phyloP scores from a whole-genome alignment of 2,329 filamentous ascomycete genomes.

The Diaporthe sp. region DNA sequence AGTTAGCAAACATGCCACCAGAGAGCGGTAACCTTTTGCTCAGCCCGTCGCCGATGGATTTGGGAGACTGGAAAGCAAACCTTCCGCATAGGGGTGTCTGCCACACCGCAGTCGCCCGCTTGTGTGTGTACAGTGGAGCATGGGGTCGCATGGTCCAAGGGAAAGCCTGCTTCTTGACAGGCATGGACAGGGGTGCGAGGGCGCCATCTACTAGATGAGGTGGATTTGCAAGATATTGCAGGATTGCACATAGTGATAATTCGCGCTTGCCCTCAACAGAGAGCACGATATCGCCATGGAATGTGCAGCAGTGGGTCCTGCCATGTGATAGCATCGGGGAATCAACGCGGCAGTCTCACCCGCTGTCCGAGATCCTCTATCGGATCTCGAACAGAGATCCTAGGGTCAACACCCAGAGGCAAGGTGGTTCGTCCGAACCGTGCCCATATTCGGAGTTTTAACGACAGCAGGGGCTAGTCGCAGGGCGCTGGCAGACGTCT shows the following conservation, averaged over 20 bases:
- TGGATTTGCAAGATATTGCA: slow-evolving; percentile 34
- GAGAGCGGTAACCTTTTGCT: slow-evolving; percentile 5
- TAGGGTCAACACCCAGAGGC: slow-evolving; percentile 2
- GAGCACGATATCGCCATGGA: not conserved
- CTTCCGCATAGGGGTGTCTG: slow-evolving; percentile 32
- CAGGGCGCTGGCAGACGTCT: not conserved
- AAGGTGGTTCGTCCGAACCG: slow-evolving; percentile 20
- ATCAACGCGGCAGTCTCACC: not conserved
- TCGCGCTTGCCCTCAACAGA: not conserved
- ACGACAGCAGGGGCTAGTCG: not conserved
- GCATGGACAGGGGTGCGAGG: slow-evolving; percentile 11
- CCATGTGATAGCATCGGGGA: not conserved
- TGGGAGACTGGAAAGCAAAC: slow-evolving; percentile 3
- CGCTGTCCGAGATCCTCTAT: not conserved
- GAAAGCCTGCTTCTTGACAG: slow-evolving; percentile 21
- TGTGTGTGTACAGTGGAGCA: slow-evolving; percentile 23
- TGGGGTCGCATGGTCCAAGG: slow-evolving; percentile 32
- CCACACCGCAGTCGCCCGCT: slow-evolving; percentile 25
- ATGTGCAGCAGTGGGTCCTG: not conserved
- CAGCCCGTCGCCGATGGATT: slow-evolving; percentile 17
- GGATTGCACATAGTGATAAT: slow-evolving; percentile 22
- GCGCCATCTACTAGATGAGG: slow-evolving; percentile 28
- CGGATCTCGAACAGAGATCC: not conserved
- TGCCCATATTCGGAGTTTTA: slow-evolving; percentile 13
- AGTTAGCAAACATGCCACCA: slow-evolving; percentile 33